phyloP scores from a whole-genome alignment of 2,329 filamentous ascomycete genomes.

The Penicillium polonicum region DNA sequence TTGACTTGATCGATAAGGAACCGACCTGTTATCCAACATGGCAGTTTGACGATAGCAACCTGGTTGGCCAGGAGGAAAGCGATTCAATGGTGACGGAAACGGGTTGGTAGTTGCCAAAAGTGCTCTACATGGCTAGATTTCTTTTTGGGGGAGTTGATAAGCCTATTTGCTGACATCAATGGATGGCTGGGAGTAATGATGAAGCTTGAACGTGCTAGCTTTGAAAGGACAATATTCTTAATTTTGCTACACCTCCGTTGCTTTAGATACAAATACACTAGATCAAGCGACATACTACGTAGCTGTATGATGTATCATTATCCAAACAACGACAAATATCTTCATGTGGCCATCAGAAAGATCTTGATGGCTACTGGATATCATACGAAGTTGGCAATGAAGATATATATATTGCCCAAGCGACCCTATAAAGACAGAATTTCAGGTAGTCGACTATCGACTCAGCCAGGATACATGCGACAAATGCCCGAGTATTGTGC shows the following conservation, averaged over 20 bases:
- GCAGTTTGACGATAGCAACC: too few species aligned
- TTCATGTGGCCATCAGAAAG: neutral
- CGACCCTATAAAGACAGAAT: neutral
- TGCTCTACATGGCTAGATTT: neutral
- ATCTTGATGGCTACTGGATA: neutral
- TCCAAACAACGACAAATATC: neutral
- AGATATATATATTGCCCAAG: neutral
- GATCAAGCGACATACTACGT: neutral
- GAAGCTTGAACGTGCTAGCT: neutral
- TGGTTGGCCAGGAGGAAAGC: neutral
- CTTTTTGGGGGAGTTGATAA: neutral
- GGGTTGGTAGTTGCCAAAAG: neutral
- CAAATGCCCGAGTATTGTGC: neutral
- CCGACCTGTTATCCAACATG: too few species aligned
- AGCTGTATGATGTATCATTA: neutral
- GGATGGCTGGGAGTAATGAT: neutral
- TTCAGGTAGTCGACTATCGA: neutral
- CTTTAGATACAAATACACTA: neutral
- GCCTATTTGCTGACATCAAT: neutral
- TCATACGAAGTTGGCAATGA: neutral
- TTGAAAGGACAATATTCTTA: too few species aligned
- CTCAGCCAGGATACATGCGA: neutral
- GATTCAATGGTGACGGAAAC: neutral
- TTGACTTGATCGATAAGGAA: neutral
- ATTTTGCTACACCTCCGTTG: neutral